These are phyloP conservation scores for Candida dajiaensis DNA, from an alignment of 805 yeast species.

Conservation along the genomic window DNA sequence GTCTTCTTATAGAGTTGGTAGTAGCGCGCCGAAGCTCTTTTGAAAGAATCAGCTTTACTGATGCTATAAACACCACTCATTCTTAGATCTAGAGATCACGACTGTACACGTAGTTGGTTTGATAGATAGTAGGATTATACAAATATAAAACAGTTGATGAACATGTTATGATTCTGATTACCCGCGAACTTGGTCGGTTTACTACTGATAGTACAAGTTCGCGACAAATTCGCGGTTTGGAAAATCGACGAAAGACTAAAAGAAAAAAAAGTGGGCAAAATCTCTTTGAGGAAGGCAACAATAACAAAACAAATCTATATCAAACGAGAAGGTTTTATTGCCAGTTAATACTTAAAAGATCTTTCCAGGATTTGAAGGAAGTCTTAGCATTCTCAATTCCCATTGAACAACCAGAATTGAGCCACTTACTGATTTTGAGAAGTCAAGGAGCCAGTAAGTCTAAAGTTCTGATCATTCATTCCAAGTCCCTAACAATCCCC, in stretches of 20 bases:
- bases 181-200: not conserved
- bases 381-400: not conserved
- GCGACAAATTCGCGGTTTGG: not conserved
- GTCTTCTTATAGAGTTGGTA: conserved; percentile 7
- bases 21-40: not conserved
- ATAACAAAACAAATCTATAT: not conserved
- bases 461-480: not conserved
- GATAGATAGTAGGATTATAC: too few species aligned
- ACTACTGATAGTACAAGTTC: too few species aligned
- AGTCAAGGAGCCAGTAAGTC: not conserved
- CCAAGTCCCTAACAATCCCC: not conserved
- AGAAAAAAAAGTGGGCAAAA: not conserved
- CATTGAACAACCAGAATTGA: not conserved
- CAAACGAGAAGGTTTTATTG: not conserved
- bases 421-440: not conserved
- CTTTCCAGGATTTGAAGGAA: too few species aligned
- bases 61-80: not conserved
- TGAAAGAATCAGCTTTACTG: not conserved
- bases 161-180: too few species aligned
- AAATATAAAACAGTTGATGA: too few species aligned
- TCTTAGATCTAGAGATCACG: too few species aligned
- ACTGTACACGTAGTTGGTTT: too few species aligned
- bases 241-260: not conserved
- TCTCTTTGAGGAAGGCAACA: not conserved
- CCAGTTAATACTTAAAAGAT: not conserved